phyloP scores from a whole-genome alignment of 192 early-diverging fungal genomes.

The Mortierella alpina region DNA sequence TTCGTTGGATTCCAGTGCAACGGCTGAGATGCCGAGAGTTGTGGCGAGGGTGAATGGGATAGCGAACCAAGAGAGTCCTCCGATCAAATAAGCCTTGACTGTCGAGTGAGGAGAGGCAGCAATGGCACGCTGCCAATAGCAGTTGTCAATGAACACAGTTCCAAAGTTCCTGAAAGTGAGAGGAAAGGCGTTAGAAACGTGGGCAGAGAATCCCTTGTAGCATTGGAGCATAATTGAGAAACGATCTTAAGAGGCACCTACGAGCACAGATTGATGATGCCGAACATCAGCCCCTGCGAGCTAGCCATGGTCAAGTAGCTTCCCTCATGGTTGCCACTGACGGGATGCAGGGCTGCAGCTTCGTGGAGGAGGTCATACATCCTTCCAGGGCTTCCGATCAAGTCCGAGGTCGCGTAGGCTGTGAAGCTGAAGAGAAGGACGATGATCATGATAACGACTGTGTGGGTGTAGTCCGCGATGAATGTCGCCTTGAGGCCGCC shows the following conservation, averaged over 20 bases:
- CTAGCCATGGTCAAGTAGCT: constrained; percentile 74
- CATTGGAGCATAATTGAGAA: no score
- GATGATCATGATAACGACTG: constrained; percentile 75
- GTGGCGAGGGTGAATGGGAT: constrained; percentile 82
- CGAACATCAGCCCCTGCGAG: constrained; percentile 74
- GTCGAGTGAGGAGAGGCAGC: constrained; percentile 74
- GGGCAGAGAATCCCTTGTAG: no score
- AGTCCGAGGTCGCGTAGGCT: constrained; percentile 66
- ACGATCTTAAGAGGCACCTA: no score
- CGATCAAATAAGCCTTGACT: constrained; percentile 76
- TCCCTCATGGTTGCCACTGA: constrained; percentile 69
- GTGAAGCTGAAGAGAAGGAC: constrained; percentile 76
- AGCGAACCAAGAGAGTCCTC: constrained; percentile 83
- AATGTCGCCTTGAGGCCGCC: constrained; percentile 83
- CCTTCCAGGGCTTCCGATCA: constrained; percentile 70
- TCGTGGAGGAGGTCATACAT: constrained; percentile 76
- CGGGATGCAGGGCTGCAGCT: constrained; percentile 62
- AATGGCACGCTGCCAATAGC: constrained; percentile 82
- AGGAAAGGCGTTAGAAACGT: no score
- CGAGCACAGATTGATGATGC: constrained; percentile 80
- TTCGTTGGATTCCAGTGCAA: constrained; percentile 68
- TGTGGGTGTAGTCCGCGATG: constrained; percentile 78
- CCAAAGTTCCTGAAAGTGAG: constrained; percentile 66
- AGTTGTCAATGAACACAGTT: constrained; percentile 79
- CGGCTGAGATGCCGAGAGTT: constrained; percentile 74